These are phyloP conservation scores for Calonectria montana DNA, from an alignment of 2,329 filamentous ascomycete genomes.

Conservation along the genomic window DNA sequence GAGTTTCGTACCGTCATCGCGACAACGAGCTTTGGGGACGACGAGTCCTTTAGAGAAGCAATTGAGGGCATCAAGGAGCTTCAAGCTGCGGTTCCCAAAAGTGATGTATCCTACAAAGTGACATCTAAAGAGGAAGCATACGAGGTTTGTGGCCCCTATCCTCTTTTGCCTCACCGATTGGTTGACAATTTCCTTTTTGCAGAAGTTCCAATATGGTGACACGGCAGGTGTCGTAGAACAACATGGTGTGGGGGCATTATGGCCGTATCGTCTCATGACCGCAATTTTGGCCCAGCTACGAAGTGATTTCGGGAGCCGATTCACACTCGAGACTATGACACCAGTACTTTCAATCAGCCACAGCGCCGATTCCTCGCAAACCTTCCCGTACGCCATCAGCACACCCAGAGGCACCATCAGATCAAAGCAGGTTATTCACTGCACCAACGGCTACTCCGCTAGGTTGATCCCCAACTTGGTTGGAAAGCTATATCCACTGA, in stretches of 20 bases:
- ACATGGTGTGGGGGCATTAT: conserved; percentile 57
- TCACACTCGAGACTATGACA: conserved; percentile 53
- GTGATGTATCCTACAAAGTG: conserved; percentile 27
- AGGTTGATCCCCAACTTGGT: conserved; percentile 61
- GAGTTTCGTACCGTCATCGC: conserved; percentile 26
- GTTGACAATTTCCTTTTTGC: not conserved
- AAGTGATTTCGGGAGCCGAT: conserved; percentile 36
- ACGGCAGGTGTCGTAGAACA: conserved; percentile 47
- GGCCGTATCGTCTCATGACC: conserved; percentile 60
- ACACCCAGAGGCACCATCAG: conserved; percentile 59
- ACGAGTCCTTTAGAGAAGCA: conserved; percentile 18
- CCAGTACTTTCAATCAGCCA: conserved; percentile 39
- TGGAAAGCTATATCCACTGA: conserved; percentile 55
- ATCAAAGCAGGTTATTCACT: conserved; percentile 63
- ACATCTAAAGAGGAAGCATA: not conserved
- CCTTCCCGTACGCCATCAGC: conserved; percentile 51
- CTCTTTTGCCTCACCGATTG: not conserved
- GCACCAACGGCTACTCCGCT: conserved; percentile 64
- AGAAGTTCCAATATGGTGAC: conserved; percentile 24
- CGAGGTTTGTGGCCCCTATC: conserved; percentile 26
- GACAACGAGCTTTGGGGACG: conserved; percentile 21
- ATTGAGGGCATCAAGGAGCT: conserved; percentile 8
- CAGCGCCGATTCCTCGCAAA: conserved; percentile 22
- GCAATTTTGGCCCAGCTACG: conserved; percentile 52
- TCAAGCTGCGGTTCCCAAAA: conserved; percentile 11